These are phyloP conservation scores for Alectoria sarmentosa DNA, from an alignment of 495 filamentous ascomycete species.

Conservation along the genomic window DNA sequence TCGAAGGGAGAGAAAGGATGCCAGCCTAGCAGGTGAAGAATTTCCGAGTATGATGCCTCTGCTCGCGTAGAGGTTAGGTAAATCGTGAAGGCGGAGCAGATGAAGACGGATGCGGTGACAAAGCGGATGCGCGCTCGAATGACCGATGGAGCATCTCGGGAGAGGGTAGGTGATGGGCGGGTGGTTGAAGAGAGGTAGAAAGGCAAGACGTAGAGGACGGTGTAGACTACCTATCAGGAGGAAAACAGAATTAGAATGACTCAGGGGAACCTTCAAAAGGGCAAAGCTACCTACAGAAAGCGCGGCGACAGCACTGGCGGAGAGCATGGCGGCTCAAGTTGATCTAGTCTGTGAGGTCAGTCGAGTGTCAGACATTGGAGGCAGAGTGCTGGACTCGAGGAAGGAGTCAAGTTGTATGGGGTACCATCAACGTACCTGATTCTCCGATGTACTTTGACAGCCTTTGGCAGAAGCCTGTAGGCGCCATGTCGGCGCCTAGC, in stretches of 20 bases:
- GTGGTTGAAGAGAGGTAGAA: constrained; percentile 79
- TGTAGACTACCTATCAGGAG: constrained; percentile 57
- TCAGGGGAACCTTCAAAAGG: no score
- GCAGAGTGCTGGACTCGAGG: not conserved
- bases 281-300: constrained; percentile 42
- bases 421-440: constrained; percentile 29
- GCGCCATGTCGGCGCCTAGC: constrained; percentile 28
- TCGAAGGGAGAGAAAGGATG: constrained; percentile 64
- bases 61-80: constrained; percentile 48
- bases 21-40: constrained; percentile 61
- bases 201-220: constrained; percentile 78
- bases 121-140: constrained; percentile 76
- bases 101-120: constrained; percentile 62
- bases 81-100: constrained; percentile 53
- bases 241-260: constrained; percentile 14
- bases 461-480: constrained; percentile 32
- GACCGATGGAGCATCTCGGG: constrained; percentile 81
- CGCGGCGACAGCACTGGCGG: constrained; percentile 39
- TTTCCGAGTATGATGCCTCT: constrained; percentile 40
- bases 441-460: constrained; percentile 31
- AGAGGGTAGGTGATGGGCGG: constrained; percentile 71
- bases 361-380: not conserved
- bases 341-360: constrained; percentile 16
- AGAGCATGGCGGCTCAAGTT: constrained; percentile 37
- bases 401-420: not conserved